These are phyloP conservation scores for Trypanosoma avium DNA, from an alignment of 208 protist species.

Conservation along the genomic window DNA sequence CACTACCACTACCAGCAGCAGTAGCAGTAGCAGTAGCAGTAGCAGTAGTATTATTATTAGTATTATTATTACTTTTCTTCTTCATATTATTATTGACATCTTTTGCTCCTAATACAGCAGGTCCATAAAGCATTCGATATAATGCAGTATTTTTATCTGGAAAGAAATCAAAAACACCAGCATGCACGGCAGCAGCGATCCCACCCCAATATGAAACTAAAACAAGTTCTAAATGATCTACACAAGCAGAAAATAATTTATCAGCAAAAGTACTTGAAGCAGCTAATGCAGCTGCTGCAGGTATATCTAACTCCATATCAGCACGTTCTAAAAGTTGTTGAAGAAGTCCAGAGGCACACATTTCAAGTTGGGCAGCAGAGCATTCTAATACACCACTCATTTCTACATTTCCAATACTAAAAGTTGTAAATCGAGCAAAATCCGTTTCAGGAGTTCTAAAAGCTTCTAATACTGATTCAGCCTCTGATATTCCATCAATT, in stretches of 20 bases:
- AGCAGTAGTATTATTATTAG: neutral
- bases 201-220: slow-evolving; percentile 85
- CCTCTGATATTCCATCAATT: slow-evolving; percentile 6
- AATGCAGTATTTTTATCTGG: slow-evolving; percentile 14
- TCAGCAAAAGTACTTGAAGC: slow-evolving; percentile 52
- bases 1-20: neutral
- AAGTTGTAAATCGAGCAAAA: slow-evolving; percentile 57
- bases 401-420: slow-evolving; percentile 47
- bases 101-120: slow-evolving; percentile 1
- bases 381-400: slow-evolving; percentile 67
- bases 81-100: no score
- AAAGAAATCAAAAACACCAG: slow-evolving; percentile 21
- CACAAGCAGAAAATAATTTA: slow-evolving; percentile 51
- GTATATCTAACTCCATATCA: slow-evolving; percentile 54
- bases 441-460: slow-evolving; percentile 58
- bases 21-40: neutral
- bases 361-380: slow-evolving; percentile 64
- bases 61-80: no score
- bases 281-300: slow-evolving; percentile 34
- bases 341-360: slow-evolving; percentile 62
- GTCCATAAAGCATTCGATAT: slow-evolving; percentile 26
- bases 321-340: slow-evolving; percentile 54
- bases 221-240: slow-evolving; percentile 68
- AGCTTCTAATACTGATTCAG: slow-evolving; percentile 50
- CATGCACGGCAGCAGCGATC: slow-evolving; percentile 35